These are phyloP conservation scores for Nicotiana sylvestris DNA, from an alignment of 257 asterid genomes.

Conservation along the genomic window DNA sequence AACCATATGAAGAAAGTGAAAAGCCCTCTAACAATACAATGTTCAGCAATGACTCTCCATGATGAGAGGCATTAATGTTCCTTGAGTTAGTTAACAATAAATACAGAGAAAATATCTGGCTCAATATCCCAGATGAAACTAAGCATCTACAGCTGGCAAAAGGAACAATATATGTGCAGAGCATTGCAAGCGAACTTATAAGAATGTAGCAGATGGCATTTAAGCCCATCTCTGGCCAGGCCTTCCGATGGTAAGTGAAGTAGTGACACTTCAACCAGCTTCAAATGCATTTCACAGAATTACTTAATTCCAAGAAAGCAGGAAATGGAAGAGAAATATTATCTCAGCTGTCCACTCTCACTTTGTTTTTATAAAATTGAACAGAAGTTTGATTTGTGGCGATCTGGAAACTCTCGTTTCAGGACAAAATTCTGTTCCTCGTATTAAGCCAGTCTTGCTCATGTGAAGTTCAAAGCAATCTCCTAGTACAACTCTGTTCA, in stretches of 20 bases:
- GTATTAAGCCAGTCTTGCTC: neutral
- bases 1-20: neutral
- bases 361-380: neutral
- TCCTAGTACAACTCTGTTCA: neutral
- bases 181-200: neutral
- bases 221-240: neutral
- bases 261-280: neutral
- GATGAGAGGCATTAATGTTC: neutral
- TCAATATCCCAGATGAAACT: neutral
- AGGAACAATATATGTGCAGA: neutral
- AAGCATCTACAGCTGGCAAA: neutral
- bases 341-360: neutral
- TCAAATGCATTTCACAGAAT: neutral
- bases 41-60: neutral
- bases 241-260: neutral
- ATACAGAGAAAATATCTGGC: neutral
- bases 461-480: neutral
- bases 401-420: neutral
- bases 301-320: neutral
- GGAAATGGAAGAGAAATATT: neutral
- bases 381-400: neutral
- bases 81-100: neutral
- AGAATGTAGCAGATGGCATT: neutral
- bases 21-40: neutral
- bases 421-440: neutral